These are phyloP conservation scores for Eimeria brunetti DNA, from an alignment of 169 alveolate species.

Conservation along the genomic window DNA sequence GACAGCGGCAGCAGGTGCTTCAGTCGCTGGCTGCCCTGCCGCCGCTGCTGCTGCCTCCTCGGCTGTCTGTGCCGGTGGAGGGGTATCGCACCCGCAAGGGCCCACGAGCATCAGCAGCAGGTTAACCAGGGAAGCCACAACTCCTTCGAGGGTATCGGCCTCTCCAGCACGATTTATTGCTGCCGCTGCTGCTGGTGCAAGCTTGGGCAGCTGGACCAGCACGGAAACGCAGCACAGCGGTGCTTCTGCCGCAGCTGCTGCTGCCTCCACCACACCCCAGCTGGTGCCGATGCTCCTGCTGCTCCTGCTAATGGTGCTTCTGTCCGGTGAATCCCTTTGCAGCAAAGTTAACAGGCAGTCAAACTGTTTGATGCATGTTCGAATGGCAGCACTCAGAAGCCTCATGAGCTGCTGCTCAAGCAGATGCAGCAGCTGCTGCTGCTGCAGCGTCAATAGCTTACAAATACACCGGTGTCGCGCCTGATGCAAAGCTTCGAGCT, in stretches of 20 bases:
- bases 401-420: slow-evolving; percentile 55
- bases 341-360: slow-evolving; percentile 17
- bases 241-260: slow-evolving; percentile 65
- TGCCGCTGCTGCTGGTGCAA: slow-evolving; percentile 1
- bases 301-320: neutral
- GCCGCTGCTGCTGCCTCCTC: neutral
- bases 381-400: slow-evolving; percentile 43
- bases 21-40: neutral
- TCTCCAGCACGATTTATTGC: neutral
- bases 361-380: slow-evolving; percentile 1
- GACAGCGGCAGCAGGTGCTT: neutral
- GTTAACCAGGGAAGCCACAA: slow-evolving; percentile 29
- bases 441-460: slow-evolving; percentile 1
- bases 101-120: slow-evolving; percentile 16
- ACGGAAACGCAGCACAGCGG: slow-evolving; percentile 63
- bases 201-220: slow-evolving; percentile 55
- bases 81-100: neutral
- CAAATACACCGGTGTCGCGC: slow-evolving; percentile 2
- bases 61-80: neutral
- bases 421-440: slow-evolving; percentile 1
- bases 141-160: neutral
- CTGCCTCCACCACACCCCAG: slow-evolving; percentile 28
- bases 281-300: slow-evolving; percentile 25
- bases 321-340: neutral
- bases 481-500: neutral